Base-by-base conservation (phyloP, 2,329 filamentous ascomycete species). In the Colletotrichum neosansevieriae region DNA sequence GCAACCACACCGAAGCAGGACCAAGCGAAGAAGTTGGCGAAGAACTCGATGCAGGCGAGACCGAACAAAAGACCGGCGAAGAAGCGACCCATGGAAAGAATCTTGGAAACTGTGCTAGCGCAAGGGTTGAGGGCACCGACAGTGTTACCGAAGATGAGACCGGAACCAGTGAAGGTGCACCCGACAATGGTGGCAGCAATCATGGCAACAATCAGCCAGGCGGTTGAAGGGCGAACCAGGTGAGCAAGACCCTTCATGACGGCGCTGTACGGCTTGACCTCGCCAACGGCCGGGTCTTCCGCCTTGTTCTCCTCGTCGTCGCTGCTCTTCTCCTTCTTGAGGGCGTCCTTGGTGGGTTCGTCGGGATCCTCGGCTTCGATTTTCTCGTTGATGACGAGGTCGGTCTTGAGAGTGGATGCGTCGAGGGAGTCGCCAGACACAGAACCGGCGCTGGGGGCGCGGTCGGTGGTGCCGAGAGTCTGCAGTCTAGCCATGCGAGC, bases 51-150 rank as follows among this genome's bases (percentile, higher is more conserved):
- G 40, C 85, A 81, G 2, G 86, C 88, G 3, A 91, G 80, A 71
- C 89, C 83, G 73, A 90, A 89, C 76, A 89, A 86, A 74, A 90
- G 81, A 4, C 87, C 80, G 0, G 85, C 85, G 42, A 85, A 88
- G 71, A 90, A 83, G 40, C 81, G 76, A 6, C 87, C 87, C 29
- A 77, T 75, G 11, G 79, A 81, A 4, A 81, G 78, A 51, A 90
- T 88, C 11, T 79, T 80, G 4, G 79, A 77, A 2, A 81, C 75
- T 1, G 79, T 76, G 11, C 79, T 77, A 44, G 85, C 81, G 76
- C 87, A 90, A 1, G 85, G 82, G 65, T 83, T 88, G 42, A 91
- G 77, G 44, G 77, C 82, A n/a, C 85, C 85, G 50, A 91, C 82
- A 1, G 86, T 86, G 73, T 88, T 84, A 51, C 88, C 88, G 67